A percentile compares a stretch with the other conserved stretches of the same genome.
Evolutionary conservation across 1,139 yeast species (phyloP).

Genomic region (Pichia sp.): DNA sequence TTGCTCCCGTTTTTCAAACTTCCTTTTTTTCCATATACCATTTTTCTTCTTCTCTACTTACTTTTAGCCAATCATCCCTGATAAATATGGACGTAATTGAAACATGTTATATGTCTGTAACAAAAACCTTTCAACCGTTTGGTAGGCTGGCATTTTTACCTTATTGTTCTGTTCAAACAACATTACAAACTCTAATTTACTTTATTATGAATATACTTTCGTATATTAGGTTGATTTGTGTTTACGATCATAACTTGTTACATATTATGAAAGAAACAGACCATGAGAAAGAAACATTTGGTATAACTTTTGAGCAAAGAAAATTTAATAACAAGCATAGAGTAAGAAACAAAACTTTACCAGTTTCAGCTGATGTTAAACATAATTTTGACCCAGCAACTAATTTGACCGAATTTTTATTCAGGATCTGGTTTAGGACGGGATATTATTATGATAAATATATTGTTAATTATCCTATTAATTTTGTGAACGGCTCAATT

Average conservation of each 20-base stretch:
- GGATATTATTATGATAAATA: slow-evolving; percentile 28
- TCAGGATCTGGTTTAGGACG: slow-evolving; percentile 25
- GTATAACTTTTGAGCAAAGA: slow-evolving; percentile 19
- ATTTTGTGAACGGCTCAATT: slow-evolving; percentile 11
- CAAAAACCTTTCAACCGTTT: slow-evolving; percentile 2
- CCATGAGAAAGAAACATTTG: slow-evolving; percentile 19
- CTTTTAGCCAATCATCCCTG: not conserved
- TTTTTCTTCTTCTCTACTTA: not conserved
- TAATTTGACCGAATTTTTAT: slow-evolving; percentile 11
- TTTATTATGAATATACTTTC: slow-evolving; percentile 16
- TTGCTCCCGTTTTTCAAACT: not conserved
- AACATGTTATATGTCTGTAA: slow-evolving; percentile 9
- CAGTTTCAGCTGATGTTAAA: slow-evolving; percentile 15
- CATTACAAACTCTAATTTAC: slow-evolving; percentile 17
- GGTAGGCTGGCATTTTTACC: slow-evolving; percentile 23
- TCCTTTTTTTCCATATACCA: not conserved
- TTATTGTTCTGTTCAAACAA: slow-evolving; percentile 17
- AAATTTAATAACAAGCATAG: slow-evolving; percentile 15
- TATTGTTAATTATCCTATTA: slow-evolving; percentile 22
- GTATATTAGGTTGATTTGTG: slow-evolving; percentile 15
- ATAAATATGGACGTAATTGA: slow-evolving; percentile 10
- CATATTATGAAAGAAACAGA: slow-evolving; percentile 20
- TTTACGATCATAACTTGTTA: slow-evolving; percentile 20
- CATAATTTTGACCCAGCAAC: slow-evolving; percentile 23
- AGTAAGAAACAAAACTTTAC: slow-evolving; percentile 16